Conservation (phyloP, 495 filamentous ascomycete species). For the Chaetomium cochliodes region DNA sequence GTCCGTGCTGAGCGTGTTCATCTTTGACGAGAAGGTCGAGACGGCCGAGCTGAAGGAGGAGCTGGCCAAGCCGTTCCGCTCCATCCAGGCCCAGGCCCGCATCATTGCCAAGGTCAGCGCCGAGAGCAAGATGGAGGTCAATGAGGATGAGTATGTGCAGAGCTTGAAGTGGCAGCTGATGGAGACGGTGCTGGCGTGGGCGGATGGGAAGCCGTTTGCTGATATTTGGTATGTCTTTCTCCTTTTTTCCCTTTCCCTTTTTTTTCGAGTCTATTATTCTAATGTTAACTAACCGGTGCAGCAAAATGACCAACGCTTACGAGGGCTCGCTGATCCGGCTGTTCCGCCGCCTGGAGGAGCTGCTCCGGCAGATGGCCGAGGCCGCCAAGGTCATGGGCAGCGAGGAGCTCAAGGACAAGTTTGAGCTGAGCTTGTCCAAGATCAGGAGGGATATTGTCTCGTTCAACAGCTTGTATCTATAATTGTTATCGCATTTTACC, state of each 20-base stretch:
- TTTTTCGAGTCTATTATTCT: background rate
- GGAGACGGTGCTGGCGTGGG: constrained; percentile 94
- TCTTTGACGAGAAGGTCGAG: constrained; percentile 92
- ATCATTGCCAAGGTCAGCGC: constrained; percentile 86
- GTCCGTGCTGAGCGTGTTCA: constrained; percentile 83
- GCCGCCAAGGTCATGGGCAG: constrained; percentile 96
- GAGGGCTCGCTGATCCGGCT: constrained; percentile 94
- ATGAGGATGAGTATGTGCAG: constrained; percentile 87
- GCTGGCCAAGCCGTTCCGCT: constrained; percentile 76
- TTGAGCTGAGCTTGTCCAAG: constrained; percentile 78
- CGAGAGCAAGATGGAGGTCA: constrained; percentile 86
- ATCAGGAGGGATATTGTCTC: constrained; percentile 89
- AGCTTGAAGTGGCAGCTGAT: constrained; percentile 90
- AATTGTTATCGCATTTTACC: constrained; percentile 19
- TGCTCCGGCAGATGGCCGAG: constrained; percentile 96
- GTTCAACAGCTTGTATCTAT: constrained; percentile 88
- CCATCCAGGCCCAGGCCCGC: constrained; percentile 80
- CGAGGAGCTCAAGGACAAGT: constrained; percentile 86
- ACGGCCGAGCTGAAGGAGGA: constrained; percentile 74
- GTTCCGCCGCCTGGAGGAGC: constrained; percentile 91
- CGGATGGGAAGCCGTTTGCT: constrained; percentile 87
- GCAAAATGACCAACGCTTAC: constrained; percentile 98
- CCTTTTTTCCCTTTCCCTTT: background rate
- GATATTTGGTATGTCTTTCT: constrained; percentile 82
- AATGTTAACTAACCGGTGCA: constrained; percentile 33